Conservation (phyloP, 352 stramenopile species). For the Aphanomyces astaci region DNA sequence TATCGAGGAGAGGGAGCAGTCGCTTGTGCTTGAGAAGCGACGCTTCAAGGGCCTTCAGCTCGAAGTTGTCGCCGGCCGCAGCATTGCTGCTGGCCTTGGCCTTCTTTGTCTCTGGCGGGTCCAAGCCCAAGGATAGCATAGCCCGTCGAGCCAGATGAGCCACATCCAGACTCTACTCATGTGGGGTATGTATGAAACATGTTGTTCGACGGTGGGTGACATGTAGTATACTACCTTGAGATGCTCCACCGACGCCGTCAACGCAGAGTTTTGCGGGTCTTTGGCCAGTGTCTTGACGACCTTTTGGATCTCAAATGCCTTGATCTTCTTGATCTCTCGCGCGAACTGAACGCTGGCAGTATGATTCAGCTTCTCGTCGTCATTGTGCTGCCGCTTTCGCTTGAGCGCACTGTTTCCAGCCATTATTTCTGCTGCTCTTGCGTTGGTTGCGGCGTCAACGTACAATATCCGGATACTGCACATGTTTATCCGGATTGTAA, state of each 20-base stretch:
- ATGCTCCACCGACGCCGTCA: slow-evolving; percentile 3
- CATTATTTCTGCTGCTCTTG: slow-evolving; percentile 3
- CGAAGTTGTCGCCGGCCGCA: not conserved
- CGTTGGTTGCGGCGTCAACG: not conserved
- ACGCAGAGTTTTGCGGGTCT: slow-evolving; percentile 11
- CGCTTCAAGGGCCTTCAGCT: slow-evolving; percentile 6
- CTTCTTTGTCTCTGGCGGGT: slow-evolving; percentile 16
- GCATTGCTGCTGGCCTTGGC: not conserved
- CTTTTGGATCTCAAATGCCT: slow-evolving; percentile 22
- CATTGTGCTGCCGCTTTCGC: slow-evolving; percentile 20
- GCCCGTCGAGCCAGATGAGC: slow-evolving; percentile 5
- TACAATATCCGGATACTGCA: not conserved
- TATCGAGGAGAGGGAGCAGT: slow-evolving; percentile 5
- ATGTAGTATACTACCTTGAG: too few species aligned
- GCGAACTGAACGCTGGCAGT: slow-evolving; percentile 12
- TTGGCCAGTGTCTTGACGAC: slow-evolving; percentile 15
- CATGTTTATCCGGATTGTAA: slow-evolving; percentile 12
- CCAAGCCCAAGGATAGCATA: slow-evolving; percentile 14
- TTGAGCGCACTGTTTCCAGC: slow-evolving; percentile 21
- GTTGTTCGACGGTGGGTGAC: not conserved
- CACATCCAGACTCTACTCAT: slow-evolving; percentile 15
- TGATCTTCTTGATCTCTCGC: slow-evolving; percentile 22
- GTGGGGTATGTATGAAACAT: too few species aligned
- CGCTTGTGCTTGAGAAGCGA: slow-evolving; percentile 21
- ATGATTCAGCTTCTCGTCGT: slow-evolving; percentile 23